Evolutionary conservation across 1,284 basidiomycete genomes (phyloP).

Genomic region (Microbotryum saponariae): DNA sequence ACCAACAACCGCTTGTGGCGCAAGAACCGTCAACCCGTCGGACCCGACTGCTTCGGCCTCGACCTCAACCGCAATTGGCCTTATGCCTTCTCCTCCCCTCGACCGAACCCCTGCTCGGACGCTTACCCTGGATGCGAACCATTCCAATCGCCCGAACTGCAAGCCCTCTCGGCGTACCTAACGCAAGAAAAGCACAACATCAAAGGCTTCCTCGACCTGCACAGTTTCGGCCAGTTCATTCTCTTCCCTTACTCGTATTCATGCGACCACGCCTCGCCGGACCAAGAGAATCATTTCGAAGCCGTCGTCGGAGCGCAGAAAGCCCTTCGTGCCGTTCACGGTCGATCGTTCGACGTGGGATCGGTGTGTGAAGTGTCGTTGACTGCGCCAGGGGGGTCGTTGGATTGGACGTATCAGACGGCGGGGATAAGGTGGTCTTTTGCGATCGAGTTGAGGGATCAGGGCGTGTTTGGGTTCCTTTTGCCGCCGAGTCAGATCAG

Average conservation of each 20-base stretch:
- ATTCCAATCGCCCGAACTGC: constrained; percentile 63
- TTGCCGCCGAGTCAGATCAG: constrained; percentile 65
- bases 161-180: constrained; percentile 65
- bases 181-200: constrained; percentile 48
- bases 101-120: constrained; percentile 29
- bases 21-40: constrained; percentile 62
- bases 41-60: constrained; percentile 54
- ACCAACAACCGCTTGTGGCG: constrained; percentile 65
- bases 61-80: constrained; percentile 77
- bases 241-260: constrained; percentile 66
- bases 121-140: constrained; percentile 45
- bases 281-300: constrained; percentile 75
- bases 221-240: constrained; percentile 74
- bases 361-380: constrained; percentile 36
- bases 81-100: constrained; percentile 24
- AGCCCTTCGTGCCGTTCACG: constrained; percentile 49
- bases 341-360: constrained; percentile 48
- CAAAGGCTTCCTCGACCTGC: constrained; percentile 63
- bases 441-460: constrained; percentile 68
- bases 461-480: constrained; percentile 73
- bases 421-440: constrained; percentile 61
- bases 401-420: constrained; percentile 64
- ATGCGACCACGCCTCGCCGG: constrained; percentile 58
- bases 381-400: constrained; percentile 61
- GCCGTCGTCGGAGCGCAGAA: constrained; percentile 62